phyloP scores from a whole-genome alignment of 2,329 filamentous ascomycete species.

The Colletotrichum chlorophyti region DNA sequence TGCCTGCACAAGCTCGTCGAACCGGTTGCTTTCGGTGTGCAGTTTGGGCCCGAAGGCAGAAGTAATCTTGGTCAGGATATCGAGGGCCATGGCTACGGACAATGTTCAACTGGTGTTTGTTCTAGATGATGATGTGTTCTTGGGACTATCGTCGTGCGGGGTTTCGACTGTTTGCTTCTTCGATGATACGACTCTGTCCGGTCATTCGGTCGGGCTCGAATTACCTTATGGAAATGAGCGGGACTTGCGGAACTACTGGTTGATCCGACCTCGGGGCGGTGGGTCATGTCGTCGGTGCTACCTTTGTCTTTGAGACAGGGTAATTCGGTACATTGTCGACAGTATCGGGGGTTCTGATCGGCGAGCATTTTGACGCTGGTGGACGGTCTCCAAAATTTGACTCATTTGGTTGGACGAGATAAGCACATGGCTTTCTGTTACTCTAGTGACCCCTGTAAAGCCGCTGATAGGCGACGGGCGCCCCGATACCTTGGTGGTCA shows the following conservation, averaged over 20 bases:
- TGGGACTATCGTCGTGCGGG: slow-evolving; percentile 22
- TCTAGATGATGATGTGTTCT: slow-evolving; percentile 15
- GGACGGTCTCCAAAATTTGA: slow-evolving; percentile 8
- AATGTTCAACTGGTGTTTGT: slow-evolving; percentile 2
- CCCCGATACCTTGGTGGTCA: slow-evolving; percentile 9
- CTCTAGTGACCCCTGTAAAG: slow-evolving; percentile 22
- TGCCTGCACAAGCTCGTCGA: slow-evolving; percentile 75
- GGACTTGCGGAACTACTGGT: slow-evolving; percentile 26
- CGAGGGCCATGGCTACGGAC: slow-evolving; percentile 41
- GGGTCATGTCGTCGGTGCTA: slow-evolving; percentile 14
- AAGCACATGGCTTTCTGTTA: not conserved
- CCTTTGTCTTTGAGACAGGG: slow-evolving; percentile 13
- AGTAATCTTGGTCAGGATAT: slow-evolving; percentile 37
- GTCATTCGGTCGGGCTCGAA: slow-evolving; percentile 14
- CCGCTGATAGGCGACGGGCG: slow-evolving; percentile 27
- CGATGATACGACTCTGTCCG: slow-evolving; percentile 14
- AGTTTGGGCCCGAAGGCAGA: slow-evolving; percentile 28
- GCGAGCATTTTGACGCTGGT: slow-evolving; percentile 13
- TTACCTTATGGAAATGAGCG: slow-evolving; percentile 21
- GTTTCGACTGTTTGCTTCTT: slow-evolving; percentile 9
- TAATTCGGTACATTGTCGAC: slow-evolving; percentile 9
- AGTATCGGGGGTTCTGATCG: not conserved
- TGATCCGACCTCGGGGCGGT: slow-evolving; percentile 29
- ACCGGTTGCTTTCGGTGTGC: slow-evolving; percentile 49
- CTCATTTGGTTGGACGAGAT: slow-evolving; percentile 21